A percentile compares a stretch with the other conserved stretches of the same genome.
phyloP scores from a whole-genome alignment of 495 filamentous ascomycete species.

The Lindgomyces ingoldianus region DNA sequence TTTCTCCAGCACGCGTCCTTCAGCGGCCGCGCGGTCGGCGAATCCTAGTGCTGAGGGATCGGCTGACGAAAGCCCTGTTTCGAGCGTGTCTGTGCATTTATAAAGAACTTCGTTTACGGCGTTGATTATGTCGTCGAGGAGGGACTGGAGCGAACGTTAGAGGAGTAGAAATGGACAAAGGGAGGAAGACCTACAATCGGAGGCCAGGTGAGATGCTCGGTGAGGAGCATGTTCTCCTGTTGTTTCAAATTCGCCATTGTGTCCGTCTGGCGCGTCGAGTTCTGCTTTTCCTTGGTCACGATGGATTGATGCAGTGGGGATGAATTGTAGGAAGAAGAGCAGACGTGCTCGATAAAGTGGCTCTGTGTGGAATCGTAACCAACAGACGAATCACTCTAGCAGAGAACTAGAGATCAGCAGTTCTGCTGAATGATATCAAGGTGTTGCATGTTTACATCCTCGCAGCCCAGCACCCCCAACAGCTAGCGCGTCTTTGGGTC shows the following conservation, averaged over 20 bases:
- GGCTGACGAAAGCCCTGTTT: constrained; percentile 71
- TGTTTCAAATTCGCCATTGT: constrained; percentile 52
- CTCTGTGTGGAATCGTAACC: too few species aligned
- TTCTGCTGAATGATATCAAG: too few species aligned
- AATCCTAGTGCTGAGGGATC: constrained; percentile 78
- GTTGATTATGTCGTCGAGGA: constrained; percentile 98
- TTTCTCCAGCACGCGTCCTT: constrained; percentile 51
- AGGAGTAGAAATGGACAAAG: constrained; percentile 38
- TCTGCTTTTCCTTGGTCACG: too few species aligned
- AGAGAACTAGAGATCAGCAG: too few species aligned
- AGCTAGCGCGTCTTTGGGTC: too few species aligned
- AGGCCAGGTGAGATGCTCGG: constrained; percentile 94
- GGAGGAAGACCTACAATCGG: constrained; percentile 66
- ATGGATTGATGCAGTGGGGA: too few species aligned
- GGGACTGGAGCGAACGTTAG: constrained; percentile 56
- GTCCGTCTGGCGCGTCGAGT: not conserved
- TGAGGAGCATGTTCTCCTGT: constrained; percentile 73
- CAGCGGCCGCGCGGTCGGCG: constrained; percentile 32
- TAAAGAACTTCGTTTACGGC: constrained; percentile 87
- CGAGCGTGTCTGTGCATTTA: constrained; percentile 78
- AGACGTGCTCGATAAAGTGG: too few species aligned
- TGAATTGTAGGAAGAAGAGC: too few species aligned
- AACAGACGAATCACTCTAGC: too few species aligned
- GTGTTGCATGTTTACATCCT: too few species aligned
- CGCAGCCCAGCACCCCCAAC: too few species aligned